phyloP scores from a whole-genome alignment of 2,329 filamentous ascomycete species.

The Pseudonectria buxi region DNA sequence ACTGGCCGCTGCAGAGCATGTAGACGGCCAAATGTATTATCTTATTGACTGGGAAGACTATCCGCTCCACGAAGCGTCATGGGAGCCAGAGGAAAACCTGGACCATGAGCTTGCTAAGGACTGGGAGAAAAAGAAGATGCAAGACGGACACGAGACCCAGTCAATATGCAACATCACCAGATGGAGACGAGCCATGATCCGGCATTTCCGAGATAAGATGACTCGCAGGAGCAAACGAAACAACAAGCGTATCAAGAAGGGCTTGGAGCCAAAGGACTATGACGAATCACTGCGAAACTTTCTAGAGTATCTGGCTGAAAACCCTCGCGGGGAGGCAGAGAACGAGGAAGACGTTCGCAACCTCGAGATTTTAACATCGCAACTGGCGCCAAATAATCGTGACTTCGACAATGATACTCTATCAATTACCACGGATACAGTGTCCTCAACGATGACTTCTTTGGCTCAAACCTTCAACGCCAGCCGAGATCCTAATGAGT shows the following conservation, averaged over 20 bases:
- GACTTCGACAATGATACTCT: too few species aligned
- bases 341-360: conserved; percentile 2
- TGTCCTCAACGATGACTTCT: too few species aligned
- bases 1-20: conserved; percentile 35
- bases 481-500: too few species aligned
- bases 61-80: conserved; percentile 32
- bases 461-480: too few species aligned
- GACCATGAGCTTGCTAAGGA: conserved; percentile 29
- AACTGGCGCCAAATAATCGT: too few species aligned
- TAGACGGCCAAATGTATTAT: conserved; percentile 22
- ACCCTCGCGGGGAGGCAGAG: conserved; percentile 8
- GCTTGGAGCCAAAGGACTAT: conserved; percentile 23
- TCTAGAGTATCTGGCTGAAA: conserved; percentile 9
- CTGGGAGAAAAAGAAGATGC: conserved; percentile 39
- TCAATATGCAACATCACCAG: conserved; percentile 31
- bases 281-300: conserved; percentile 15
- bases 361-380: too few species aligned
- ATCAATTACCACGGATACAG: too few species aligned
- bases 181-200: conserved; percentile 29
- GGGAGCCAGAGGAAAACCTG: conserved; percentile 45
- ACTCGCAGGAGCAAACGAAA: conserved; percentile 39
- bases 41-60: conserved; percentile 34
- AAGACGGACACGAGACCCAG: conserved; percentile 25
- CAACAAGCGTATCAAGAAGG: conserved; percentile 32
- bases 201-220: conserved; percentile 22